Conservation (phyloP, 1,284 basidiomycete genomes). For the Ustilago lituana region DNA sequence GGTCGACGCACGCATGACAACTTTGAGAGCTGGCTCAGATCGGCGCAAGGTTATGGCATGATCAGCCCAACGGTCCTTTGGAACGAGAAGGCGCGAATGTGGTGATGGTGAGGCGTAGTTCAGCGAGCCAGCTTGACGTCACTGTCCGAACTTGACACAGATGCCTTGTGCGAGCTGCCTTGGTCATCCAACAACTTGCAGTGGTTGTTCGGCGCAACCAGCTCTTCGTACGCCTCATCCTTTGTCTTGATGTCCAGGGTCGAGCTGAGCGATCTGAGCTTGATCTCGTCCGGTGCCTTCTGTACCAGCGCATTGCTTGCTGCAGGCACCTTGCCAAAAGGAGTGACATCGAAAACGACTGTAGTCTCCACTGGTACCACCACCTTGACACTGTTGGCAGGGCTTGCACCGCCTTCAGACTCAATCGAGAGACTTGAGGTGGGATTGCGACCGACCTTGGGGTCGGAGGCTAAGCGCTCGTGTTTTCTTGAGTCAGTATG, state of each 20-base stretch:
- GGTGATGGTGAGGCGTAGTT: neutral
- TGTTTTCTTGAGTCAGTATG: too few species aligned
- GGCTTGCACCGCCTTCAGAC: neutral
- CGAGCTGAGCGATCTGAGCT: neutral
- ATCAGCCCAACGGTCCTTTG: neutral
- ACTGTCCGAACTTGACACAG: slow-evolving; percentile 8
- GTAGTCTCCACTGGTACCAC: too few species aligned
- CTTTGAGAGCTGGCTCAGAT: neutral
- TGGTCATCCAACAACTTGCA: neutral
- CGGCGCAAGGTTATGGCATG: neutral
- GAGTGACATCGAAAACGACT: too few species aligned
- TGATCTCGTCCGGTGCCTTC: neutral
- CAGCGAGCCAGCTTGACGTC: neutral
- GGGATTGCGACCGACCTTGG: too few species aligned
- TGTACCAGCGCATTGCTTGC: too few species aligned
- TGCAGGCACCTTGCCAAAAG: slow-evolving; percentile 12
- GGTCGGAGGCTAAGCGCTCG: too few species aligned
- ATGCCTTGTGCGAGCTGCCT: neutral
- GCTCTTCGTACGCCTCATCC: too few species aligned
- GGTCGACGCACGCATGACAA: too few species aligned
- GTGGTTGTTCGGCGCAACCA: too few species aligned
- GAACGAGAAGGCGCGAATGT: neutral
- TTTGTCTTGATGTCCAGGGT: neutral
- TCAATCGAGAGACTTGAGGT: too few species aligned
- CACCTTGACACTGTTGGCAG: too few species aligned